Percentiles rank a stretch among this genome's conserved stretches.
Evolutionary conservation across 2,329 filamentous ascomycete genomes (phyloP).

Genomic region (Blastomyces percursus): DNA sequence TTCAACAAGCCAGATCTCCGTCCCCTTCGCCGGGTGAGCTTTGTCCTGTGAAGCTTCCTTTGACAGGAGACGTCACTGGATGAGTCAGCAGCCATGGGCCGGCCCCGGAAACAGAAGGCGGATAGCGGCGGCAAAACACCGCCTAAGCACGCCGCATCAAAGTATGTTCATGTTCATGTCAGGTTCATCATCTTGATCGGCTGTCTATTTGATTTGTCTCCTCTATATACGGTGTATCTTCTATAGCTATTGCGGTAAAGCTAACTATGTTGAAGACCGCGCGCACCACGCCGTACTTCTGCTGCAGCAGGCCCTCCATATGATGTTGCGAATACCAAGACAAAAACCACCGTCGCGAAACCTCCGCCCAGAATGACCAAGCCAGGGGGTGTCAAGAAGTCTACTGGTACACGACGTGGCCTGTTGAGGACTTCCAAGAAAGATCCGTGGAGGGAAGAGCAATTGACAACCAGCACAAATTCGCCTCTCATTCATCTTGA

Average conservation of each 20-base stretch:
- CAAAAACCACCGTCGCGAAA: conserved; percentile 19
- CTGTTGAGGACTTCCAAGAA: conserved; percentile 25
- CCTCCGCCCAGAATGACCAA: conserved; percentile 13
- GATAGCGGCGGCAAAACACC: conserved; percentile 8
- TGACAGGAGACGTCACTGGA: background rate
- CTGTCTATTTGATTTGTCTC: background rate
- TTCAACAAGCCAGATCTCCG: conserved; percentile 8
- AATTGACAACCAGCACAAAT: conserved; percentile 29
- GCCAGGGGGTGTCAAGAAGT: conserved; percentile 11
- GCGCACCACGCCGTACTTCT: conserved; percentile 17
- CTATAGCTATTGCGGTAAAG: background rate
- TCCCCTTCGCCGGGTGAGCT: background rate
- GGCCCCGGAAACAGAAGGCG: conserved; percentile 11
- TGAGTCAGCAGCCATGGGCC: conserved; percentile 21
- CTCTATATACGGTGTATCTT: background rate
- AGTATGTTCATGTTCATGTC: background rate
- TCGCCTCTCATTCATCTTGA: conserved; percentile 29
- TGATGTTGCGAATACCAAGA: conserved; percentile 17
- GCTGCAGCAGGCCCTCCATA: conserved; percentile 16
- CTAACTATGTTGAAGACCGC: conserved; percentile 16
- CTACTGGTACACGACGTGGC: conserved; percentile 22
- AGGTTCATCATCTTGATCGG: background rate
- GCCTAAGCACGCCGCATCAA: background rate
- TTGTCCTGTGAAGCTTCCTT: conserved; percentile 1
- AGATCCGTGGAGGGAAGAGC: conserved; percentile 30